Conservation (phyloP, 2,329 filamentous ascomycete genomes). For the Dactylella cylindrospora region DNA sequence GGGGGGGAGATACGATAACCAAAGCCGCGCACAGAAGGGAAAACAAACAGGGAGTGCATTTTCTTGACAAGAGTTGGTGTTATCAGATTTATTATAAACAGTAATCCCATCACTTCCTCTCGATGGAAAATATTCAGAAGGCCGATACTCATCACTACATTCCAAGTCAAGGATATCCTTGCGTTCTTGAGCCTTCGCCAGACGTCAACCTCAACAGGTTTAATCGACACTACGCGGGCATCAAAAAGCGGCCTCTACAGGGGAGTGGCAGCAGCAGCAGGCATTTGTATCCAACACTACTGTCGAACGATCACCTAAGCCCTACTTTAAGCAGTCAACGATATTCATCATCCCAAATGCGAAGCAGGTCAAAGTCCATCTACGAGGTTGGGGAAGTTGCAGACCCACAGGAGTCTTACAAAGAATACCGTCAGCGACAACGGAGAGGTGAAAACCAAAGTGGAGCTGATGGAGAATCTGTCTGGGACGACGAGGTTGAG, state of each 20-base stretch:
- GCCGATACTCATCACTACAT: constrained; percentile 45
- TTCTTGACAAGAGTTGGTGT: constrained; percentile 35
- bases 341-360: constrained; percentile 43
- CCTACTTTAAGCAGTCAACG: constrained; percentile 39
- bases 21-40: constrained; percentile 21
- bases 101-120: constrained; percentile 34
- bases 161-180: constrained; percentile 44
- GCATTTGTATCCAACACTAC: constrained; percentile 39
- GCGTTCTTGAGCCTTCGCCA: constrained; percentile 42
- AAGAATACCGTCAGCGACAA: constrained; percentile 67
- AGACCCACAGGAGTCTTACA: constrained; percentile 64
- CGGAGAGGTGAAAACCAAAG: constrained; percentile 60
- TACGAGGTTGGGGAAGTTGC: constrained; percentile 36
- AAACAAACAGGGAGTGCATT: constrained; percentile 11
- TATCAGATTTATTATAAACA: constrained; percentile 37
- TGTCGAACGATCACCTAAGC: constrained; percentile 43
- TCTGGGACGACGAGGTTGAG: constrained; percentile 65
- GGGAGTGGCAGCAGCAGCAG: constrained; percentile 7
- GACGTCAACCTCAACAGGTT: constrained; percentile 33
- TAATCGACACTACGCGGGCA: constrained; percentile 40
- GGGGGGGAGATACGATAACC: constrained; percentile 9
- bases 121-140: constrained; percentile 44
- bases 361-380: constrained; percentile 43
- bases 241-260: constrained; percentile 36
- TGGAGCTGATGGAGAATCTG: constrained; percentile 61